Evolutionary conservation across 2,329 filamentous ascomycete species (phyloP).

Genomic region (Nemania diffusa): DNA sequence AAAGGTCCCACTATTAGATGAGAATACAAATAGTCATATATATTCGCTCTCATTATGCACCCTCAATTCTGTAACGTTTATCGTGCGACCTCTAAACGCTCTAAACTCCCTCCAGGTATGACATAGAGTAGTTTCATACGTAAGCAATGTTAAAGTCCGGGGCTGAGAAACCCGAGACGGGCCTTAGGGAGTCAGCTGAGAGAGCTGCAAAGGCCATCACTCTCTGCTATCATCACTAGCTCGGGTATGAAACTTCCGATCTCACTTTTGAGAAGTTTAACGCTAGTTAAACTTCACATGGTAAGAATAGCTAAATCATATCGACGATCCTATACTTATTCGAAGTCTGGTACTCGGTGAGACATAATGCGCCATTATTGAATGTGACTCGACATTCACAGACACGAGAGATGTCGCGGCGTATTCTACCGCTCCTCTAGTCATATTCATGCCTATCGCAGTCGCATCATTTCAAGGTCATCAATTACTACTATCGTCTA

Average conservation of each 20-base stretch:
- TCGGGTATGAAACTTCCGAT: neutral
- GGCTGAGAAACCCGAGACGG: slow-evolving; percentile 14
- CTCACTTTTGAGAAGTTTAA: neutral
- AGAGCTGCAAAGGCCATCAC: slow-evolving; percentile 12
- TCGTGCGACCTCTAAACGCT: neutral
- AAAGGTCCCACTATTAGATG: slow-evolving; percentile 7
- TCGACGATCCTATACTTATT: neutral
- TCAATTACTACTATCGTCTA: neutral
- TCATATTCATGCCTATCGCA: neutral
- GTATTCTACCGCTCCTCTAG: no score
- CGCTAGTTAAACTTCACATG: no score
- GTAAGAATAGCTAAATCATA: no score
- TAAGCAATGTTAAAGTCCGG: slow-evolving; percentile 1
- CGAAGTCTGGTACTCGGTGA: neutral
- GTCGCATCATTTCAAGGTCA: neutral
- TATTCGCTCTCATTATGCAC: neutral
- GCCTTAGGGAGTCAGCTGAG: slow-evolving; percentile 14
- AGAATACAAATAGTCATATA: neutral
- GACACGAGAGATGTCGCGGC: neutral
- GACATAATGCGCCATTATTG: neutral
- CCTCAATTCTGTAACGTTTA: neutral
- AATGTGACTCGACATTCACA: neutral
- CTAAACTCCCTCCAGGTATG: no score
- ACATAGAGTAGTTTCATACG: neutral
- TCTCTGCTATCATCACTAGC: neutral